Evolutionary conservation across 768 basidiomycete genomes (phyloP), one percentile per base, ranked within the genome.

Genomic region (Hygrophorus pudorinus): DNA sequence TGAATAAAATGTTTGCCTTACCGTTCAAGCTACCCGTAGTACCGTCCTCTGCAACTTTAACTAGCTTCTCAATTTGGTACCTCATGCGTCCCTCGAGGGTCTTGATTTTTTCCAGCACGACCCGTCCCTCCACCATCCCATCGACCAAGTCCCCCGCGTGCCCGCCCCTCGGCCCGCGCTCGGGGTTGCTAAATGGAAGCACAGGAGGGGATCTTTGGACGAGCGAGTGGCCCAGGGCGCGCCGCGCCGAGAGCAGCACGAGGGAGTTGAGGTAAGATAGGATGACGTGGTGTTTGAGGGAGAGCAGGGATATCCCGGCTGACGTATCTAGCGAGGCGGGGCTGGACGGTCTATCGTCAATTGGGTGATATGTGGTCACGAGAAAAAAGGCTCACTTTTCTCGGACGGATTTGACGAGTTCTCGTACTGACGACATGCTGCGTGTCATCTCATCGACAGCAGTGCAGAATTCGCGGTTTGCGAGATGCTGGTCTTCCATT

Each of bases 21-120:
- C 38, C 36, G 27, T 45, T 33, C 10, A 30, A 11, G 3, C 32
- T 27, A 4, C 3, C 11, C 4, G 44, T 24, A 5, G 28, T 38
- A 12, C 5, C 14, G 52, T 85, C 81, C 45, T 82, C 78, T 1
- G 89, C 83, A 4, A 86, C 62, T 48, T 77, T 74, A 20, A 93
- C 76, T 13, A 99, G 76, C 59, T 98, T 97, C 52, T 97, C 91
- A 54, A 99, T 89, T 59, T 98, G 96, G 60, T 99, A 97, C 38
- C 75, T 78, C 74, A 99, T 85, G 56, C 86, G 81, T 42, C 71
- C 70, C 62, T 98, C 93, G 17, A 99, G 71, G 0, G 78, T 72
- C 47, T 83, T 82, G 38, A 85, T 72, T 65, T 96, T 97, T 58
- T 99, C 96, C 36, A 98, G 73, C 7, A 89, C 77, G 35, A 92